Evolutionary conservation across 2,329 filamentous ascomycete species (phyloP).

Genomic region (Alternaria sp.): DNA sequence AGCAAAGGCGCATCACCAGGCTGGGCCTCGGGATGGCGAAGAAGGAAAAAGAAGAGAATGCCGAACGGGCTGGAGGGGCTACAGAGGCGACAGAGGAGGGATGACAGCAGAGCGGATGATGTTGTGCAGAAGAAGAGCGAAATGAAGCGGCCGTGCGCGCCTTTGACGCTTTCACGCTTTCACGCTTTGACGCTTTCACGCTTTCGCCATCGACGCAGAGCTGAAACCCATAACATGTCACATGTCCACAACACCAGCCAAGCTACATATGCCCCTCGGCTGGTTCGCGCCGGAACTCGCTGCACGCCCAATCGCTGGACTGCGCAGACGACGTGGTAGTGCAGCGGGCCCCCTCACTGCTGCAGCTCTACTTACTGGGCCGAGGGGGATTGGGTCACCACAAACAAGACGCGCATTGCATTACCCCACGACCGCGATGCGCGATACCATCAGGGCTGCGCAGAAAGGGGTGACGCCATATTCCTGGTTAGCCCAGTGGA

Average conservation of each 20-base stretch:
- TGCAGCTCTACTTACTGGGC: constrained; percentile 12
- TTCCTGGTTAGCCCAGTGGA: not conserved
- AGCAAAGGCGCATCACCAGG: constrained; percentile 42
- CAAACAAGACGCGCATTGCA: constrained; percentile 15
- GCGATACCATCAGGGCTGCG: not conserved
- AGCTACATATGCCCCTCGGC: constrained; percentile 8
- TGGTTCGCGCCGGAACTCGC: constrained; percentile 22
- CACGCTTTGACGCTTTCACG: constrained; percentile 18
- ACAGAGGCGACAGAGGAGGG: constrained; percentile 28
- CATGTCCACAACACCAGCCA: constrained; percentile 31
- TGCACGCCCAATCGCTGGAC: constrained; percentile 25
- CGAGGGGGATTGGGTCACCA: constrained; percentile 30
- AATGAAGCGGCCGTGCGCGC: constrained; percentile 22
- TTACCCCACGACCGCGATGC: constrained; percentile 15
- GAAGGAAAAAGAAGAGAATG: constrained; percentile 39
- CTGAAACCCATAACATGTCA: constrained; percentile 8
- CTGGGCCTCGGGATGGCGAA: constrained; percentile 43
- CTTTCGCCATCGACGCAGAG: constrained; percentile 12
- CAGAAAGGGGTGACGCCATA: not conserved
- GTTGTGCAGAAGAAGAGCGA: constrained; percentile 40
- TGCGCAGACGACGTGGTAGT: constrained; percentile 24
- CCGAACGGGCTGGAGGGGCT: constrained; percentile 36
- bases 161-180: constrained; percentile 18
- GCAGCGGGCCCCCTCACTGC: constrained; percentile 30
- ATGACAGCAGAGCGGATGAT: constrained; percentile 34